Base-by-base conservation (phyloP, 1,284 basidiomycete genomes). In the Ustilago curta region DNA sequence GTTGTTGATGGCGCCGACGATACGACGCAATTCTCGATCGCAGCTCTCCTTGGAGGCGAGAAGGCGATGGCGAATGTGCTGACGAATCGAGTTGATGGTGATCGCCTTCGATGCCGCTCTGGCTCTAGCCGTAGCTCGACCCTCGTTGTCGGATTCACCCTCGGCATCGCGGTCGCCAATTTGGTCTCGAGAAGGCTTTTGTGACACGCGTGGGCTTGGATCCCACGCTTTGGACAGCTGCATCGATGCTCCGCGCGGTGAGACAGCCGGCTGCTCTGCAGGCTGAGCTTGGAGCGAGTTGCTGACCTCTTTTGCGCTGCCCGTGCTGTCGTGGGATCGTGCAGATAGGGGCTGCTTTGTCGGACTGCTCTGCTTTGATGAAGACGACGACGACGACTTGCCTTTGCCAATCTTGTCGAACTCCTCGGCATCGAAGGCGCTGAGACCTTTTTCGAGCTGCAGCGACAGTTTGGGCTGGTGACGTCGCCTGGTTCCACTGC, bases 41-140 rank as follows among this genome's bases (percentile, higher is more conserved):
- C 96, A 99, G 76, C 93, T 92, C 59, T 92, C 91, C 88, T 99
- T 99, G 64, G 96, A 95, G 1, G 91, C 91, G 85, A 92, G 92
- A 85, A 98, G 90, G 59, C 96, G 91, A 78, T 94, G 90, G 50
- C 93, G 93, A 80, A 98, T 93, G 87, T 98, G 95, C 65, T 94
- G 90, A 60, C 93, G 89, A 69, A 98, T 95, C 80, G 95, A 96
- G 47, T 79, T 60, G 64, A 83, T 83, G 19, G 83, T 81, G 40
- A 80, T 81, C 8, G 81, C 79, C 47, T 78, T 81, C 35, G 74
- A 68, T 0, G 65, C 60, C 12, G 59, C 53, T 45, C 50, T 60
- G 40, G 60, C 64, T 48, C 58, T 59, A 7, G 61, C 64, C 18
- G 60, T 31, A 25, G 59, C 57, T 16, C 64, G 55, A 12, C 64